Evolutionary conservation across 139 green algal genomes (phyloP).

Genomic region (Auxenochlorella pyrenoidosa): DNA sequence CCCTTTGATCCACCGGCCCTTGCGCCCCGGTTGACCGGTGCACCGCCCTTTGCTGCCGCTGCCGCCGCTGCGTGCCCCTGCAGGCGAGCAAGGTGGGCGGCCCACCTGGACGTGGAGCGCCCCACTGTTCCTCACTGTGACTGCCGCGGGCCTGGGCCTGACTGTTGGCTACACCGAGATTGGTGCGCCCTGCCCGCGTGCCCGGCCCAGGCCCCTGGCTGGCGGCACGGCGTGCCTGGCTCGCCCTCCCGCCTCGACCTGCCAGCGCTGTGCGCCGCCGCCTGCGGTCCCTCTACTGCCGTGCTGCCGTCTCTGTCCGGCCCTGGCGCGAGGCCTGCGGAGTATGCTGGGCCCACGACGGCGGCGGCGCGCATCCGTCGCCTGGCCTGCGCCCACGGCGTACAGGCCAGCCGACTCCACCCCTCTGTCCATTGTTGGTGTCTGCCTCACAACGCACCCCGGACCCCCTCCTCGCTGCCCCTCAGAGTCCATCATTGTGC

Average conservation of each 20-base stretch:
- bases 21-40: no score
- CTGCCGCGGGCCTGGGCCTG: slow-evolving; percentile 29
- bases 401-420: no score
- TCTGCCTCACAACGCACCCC: neutral
- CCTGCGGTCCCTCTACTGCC: no score
- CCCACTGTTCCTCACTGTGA: slow-evolving; percentile 36
- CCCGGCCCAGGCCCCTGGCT: no score
- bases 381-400: neutral
- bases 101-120: slow-evolving; percentile 35
- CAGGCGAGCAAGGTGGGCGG: slow-evolving; percentile 14
- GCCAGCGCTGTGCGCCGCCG: neutral
- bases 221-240: no score
- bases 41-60: neutral
- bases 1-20: no score
- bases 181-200: neutral
- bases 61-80: neutral
- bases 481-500: slow-evolving; percentile 31
- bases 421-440: no score
- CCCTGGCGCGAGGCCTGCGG: no score
- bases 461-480: neutral
- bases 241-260: neutral
- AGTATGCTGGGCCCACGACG: neutral
- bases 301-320: no score
- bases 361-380: neutral
- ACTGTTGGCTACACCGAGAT: slow-evolving; percentile 44